phyloP scores from a whole-genome alignment of 768 basidiomycete species.

The Candolleomyces eurysporus region DNA sequence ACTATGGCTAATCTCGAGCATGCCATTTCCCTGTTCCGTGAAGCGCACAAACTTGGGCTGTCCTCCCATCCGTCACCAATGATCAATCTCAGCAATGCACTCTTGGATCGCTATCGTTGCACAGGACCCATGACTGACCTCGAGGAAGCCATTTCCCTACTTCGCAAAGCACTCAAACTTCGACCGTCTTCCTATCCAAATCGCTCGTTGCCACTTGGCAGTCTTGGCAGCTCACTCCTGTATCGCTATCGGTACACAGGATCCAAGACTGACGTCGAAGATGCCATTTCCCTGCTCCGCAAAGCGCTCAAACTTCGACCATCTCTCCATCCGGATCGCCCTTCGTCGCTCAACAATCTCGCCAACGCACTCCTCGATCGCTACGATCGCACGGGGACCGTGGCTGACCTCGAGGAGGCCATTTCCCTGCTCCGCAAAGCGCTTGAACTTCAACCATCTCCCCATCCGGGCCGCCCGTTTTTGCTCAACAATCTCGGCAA shows the following conservation, averaged over 20 bases:
- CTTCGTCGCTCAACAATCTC: conserved; percentile 1
- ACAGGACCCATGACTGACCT: not conserved
- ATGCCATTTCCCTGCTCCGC: not conserved
- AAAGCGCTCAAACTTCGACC: not conserved
- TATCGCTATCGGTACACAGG: conserved; percentile 10
- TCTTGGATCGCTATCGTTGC: not conserved
- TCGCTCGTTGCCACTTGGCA: conserved; percentile 1
- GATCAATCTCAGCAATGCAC: not conserved
- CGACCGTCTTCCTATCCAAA: conserved; percentile 4
- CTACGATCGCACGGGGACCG: too few relatives aligned
- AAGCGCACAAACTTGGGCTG: not conserved
- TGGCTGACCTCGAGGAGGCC: too few relatives aligned
- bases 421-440: too few relatives aligned
- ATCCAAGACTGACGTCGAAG: not conserved
- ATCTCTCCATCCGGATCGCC: not conserved
- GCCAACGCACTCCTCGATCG: too few relatives aligned
- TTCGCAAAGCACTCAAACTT: conserved; percentile 11
- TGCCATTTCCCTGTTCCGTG: not conserved
- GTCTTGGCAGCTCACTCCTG: conserved; percentile 12
- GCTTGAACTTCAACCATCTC: too few relatives aligned
- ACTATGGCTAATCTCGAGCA: not conserved
- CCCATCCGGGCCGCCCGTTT: too few relatives aligned
- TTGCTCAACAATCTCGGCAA: too few relatives aligned
- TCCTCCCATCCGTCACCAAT: not conserved
- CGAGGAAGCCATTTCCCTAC: conserved; percentile 3